Evolutionary conservation across 2,329 filamentous ascomycete genomes (phyloP), one percentile per base, ranked within the genome.

Genomic region (Diaporthe helianthi): DNA sequence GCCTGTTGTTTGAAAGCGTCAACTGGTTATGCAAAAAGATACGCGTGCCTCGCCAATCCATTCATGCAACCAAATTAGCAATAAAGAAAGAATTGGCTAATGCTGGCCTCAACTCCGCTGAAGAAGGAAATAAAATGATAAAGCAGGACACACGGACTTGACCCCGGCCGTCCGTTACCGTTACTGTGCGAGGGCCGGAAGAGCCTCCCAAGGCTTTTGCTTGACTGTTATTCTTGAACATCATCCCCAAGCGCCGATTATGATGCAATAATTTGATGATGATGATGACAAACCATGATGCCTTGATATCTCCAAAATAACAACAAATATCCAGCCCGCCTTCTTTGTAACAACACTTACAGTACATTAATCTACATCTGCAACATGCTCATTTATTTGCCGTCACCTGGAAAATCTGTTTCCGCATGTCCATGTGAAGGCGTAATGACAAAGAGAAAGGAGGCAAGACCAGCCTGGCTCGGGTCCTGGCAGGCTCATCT

Each of bases 401-500:
- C 44, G 19, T 63, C 54, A 22, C 29, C 9, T 58, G 36, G 38
- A 33, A 22, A 15, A 24, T 49, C 41, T 47, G 58, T 33, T 61
- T 3, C n/a, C 22, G 58, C 44, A 63, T 63, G 58, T n/a, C 19
- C 58, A 33, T 24, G 41, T 63, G 29, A 24, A 49, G 9, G 58
- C 29, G 58, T 63, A 19, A 49, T 24, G 26, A 36, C 13, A 19
- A 47, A 49, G n/a, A 19, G 19, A 49, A 47, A 22, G 38, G 33
- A 5, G 41, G 13, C n/a, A 22, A 38, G 44, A 29, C n/a, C 46
- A 31, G 13, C 24, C 41, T 38, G 44, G 38, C n/a, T 22, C 52
- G 5, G 8, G 47, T 2, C 1, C 29, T 24, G 17, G n/a, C 46
- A 41, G 38, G 47, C 74, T 75, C 70, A 78, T 26, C 76, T 73